A percentile compares a stretch with the other conserved stretches of the same genome.
Conservation (phyloP, 1,139 yeast species). For the Pichia sp. region DNA sequence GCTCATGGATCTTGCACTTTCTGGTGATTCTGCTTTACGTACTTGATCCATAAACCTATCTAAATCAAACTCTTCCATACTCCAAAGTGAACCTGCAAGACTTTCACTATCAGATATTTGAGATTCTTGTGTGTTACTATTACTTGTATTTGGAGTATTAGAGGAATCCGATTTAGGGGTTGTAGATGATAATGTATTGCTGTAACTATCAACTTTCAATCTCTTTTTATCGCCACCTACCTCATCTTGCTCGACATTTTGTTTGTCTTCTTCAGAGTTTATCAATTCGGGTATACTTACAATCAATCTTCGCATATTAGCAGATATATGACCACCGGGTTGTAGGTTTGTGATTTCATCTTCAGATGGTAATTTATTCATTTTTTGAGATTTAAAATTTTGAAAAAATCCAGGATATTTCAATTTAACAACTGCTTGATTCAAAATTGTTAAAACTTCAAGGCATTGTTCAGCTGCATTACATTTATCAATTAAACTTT, state of each 20-base stretch:
- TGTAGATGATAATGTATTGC: neutral
- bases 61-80: slow-evolving; percentile 30
- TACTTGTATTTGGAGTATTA: neutral
- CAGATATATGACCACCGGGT: slow-evolving; percentile 35
- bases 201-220: neutral
- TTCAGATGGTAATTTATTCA: slow-evolving; percentile 26
- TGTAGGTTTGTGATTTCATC: slow-evolving; percentile 29
- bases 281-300: slow-evolving; percentile 28
- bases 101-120: neutral
- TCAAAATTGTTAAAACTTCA: slow-evolving; percentile 63
- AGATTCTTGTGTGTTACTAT: neutral
- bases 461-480: slow-evolving; percentile 73
- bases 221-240: slow-evolving; percentile 1
- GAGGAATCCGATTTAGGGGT: neutral
- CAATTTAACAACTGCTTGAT: slow-evolving; percentile 64
- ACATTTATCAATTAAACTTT: slow-evolving; percentile 60
- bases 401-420: slow-evolving; percentile 36
- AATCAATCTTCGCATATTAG: slow-evolving; percentile 37
- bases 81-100: slow-evolving; percentile 1
- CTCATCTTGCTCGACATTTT: neutral
- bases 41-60: slow-evolving; percentile 40
- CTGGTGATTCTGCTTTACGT: slow-evolving; percentile 20
- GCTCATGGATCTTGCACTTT: slow-evolving; percentile 22
- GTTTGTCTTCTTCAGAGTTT: neutral
- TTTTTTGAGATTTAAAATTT: neutral